Percentiles rank a stretch among this genome's conserved stretches.
Evolutionary conservation across 192 early-diverging fungal species (phyloP).

Genomic region (Coemansia sp.): DNA sequence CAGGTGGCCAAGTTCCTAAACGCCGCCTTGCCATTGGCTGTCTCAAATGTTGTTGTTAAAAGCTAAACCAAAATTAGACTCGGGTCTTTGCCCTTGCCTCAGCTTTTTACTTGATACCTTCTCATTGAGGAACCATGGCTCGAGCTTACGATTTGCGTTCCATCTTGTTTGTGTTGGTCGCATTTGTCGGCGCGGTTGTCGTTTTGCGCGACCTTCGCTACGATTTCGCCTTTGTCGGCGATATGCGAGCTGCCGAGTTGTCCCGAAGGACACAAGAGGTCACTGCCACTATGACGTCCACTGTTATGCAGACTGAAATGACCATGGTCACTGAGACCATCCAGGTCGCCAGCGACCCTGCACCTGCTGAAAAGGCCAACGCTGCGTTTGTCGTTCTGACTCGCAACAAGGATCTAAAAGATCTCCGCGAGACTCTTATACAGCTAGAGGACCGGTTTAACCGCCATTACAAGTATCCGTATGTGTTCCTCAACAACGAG

Average conservation of each 20-base stretch:
- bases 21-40: constrained; percentile 5
- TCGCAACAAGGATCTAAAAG: constrained; percentile 69
- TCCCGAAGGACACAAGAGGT: constrained; percentile 24
- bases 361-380: constrained; percentile 49
- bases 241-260: constrained; percentile 38
- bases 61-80: background rate
- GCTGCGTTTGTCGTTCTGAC: constrained; percentile 73
- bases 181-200: constrained; percentile 23
- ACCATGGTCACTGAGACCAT: constrained; percentile 20
- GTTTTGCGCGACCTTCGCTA: constrained; percentile 45
- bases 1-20: constrained; percentile 5
- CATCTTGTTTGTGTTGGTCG: constrained; percentile 30
- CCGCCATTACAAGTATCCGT: constrained; percentile 73
- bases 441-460: constrained; percentile 79
- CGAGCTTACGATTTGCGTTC: constrained; percentile 24
- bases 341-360: constrained; percentile 47
- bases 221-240: constrained; percentile 40
- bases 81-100: background rate
- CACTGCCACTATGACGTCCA: constrained; percentile 23
- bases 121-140: constrained; percentile 13
- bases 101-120: background rate
- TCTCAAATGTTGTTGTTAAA: background rate
- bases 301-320: constrained; percentile 16
- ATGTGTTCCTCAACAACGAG: constrained; percentile 79
- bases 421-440: constrained; percentile 61